Percentiles rank a stretch among this genome's conserved stretches.
Evolutionary conservation across 345 rosid species (phyloP).

Genomic region (Cardamine resedifolia): DNA sequence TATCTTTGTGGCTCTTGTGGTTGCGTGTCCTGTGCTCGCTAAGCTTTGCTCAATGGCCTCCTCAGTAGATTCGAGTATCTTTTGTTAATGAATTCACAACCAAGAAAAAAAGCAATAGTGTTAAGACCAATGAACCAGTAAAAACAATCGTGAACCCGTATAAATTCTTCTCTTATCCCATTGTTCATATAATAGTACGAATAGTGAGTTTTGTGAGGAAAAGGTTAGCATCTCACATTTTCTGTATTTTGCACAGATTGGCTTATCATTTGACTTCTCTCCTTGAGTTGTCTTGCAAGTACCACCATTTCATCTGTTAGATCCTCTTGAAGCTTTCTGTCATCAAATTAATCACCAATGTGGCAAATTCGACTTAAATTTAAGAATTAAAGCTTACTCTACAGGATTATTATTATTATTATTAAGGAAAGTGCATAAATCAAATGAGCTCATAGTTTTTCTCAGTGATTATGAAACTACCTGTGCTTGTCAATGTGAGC

Average conservation of each 20-base stretch:
- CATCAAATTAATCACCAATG: neutral
- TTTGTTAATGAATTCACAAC: slow-evolving; percentile 26
- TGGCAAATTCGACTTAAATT: neutral
- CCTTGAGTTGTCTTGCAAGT: slow-evolving; percentile 84
- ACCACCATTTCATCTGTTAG: slow-evolving; percentile 94
- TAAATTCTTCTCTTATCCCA: neutral
- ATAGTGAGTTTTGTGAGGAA: neutral
- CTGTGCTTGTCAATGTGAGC: slow-evolving; percentile 79
- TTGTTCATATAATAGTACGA: neutral
- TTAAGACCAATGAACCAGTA: neutral
- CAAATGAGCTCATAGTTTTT: too few species aligned
- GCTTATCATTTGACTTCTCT: slow-evolving; percentile 77
- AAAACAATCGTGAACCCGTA: neutral
- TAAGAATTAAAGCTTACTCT: too few species aligned
- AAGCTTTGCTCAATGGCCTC: slow-evolving; percentile 85
- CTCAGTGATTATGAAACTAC: slow-evolving; percentile 46
- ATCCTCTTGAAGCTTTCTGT: slow-evolving; percentile 82
- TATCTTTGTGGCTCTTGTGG: slow-evolving; percentile 58
- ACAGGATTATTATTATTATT: too few species aligned
- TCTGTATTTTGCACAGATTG: slow-evolving; percentile 80
- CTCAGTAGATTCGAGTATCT: slow-evolving; percentile 90
- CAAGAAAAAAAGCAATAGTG: neutral
- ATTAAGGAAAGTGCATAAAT: neutral
- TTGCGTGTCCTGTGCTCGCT: slow-evolving; percentile 78
- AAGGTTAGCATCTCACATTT: slow-evolving; percentile 45